Evolutionary conservation across 805 yeast genomes (phyloP), one percentile per base, ranked within the genome.

Genomic region (Ogataea dorogensis): DNA sequence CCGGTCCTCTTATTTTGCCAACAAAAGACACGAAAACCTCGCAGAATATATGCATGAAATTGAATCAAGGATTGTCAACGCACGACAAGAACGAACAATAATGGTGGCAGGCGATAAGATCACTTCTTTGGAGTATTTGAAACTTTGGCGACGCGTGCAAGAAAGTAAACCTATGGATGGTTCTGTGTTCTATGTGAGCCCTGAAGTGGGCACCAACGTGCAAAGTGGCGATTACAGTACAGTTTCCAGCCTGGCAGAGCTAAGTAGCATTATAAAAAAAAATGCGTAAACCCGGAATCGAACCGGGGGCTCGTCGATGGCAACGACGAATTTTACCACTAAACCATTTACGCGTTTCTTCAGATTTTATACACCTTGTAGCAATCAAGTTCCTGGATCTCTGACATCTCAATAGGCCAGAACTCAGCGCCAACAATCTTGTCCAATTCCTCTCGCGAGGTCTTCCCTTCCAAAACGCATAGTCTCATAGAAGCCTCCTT

Each of bases 401-500:
- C 54, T 10, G 30, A 19, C 2, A 59, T 14, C 19, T 59, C 64
- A 14, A 43, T 38, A 2, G 50, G 55, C 63, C 63, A 59, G 25
- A 47, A 50, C 3, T 25, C 28, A 8, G 38, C 24, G 6, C 64
- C 63, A 1, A 60, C 40, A 18, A 55, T 50, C 17, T 37, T 35
- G 24, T 53, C 42, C 26, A 61, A 41, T 12, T 57, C 58, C 12
- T 49, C 50, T 13, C 18, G 28, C 2, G 50, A 18, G 3, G 46
- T 30, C 28, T 70, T 72, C 7, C 60, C 59, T 33, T 73, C 79
- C 4, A 74, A 38, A 1, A 73, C 15, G 49, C 76, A 68, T 38
- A 75, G 48, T 28, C 81, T 51, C 15, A 63, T 43, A 1, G 63
- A 65, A 1, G 78, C 72, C 42, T 73, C 78, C 11, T 62, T 56